These are phyloP conservation scores for Nemophila menziesii DNA, from an alignment of 257 asterid species.

Conservation along the genomic window DNA sequence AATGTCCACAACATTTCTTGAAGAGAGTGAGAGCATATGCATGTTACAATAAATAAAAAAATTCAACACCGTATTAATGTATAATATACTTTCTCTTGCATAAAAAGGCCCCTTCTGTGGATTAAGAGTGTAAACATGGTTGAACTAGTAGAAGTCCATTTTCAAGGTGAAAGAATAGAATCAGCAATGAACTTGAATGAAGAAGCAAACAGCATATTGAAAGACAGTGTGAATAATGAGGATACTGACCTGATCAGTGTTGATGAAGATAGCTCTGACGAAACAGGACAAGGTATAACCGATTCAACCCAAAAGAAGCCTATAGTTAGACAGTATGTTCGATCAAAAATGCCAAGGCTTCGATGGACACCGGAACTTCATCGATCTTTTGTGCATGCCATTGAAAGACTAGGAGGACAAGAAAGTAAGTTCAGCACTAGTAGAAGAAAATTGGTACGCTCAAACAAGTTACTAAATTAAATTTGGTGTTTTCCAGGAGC, in stretches of 20 bases:
- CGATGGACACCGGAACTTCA: constrained; percentile 94
- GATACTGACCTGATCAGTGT: neutral
- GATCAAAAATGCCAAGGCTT: constrained; percentile 85
- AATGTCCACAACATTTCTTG: too few relatives aligned
- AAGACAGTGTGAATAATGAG: neutral
- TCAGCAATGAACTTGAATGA: constrained; percentile 46
- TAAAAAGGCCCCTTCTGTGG: neutral
- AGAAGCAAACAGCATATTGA: constrained; percentile 29
- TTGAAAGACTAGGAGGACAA: constrained; percentile 87
- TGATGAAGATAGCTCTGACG: neutral
- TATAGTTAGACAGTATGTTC: constrained; percentile 47
- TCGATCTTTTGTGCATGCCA: constrained; percentile 75
- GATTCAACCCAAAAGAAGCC: neutral
- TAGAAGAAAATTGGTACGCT: neutral
- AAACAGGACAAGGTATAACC: neutral
- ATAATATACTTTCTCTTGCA: too few relatives aligned
- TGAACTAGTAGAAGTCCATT: neutral
- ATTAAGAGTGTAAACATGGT: neutral
- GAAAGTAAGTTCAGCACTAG: constrained; percentile 48
- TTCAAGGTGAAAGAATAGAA: constrained; percentile 6
- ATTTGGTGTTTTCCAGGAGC: constrained; percentile 43
- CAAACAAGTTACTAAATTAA: neutral
- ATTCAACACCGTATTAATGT: too few relatives aligned
- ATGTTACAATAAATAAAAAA: too few relatives aligned
- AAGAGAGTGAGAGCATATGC: too few relatives aligned